phyloP scores from a whole-genome alignment of 2,329 filamentous ascomycete genomes.

The Chalaropsis ovoidea region DNA sequence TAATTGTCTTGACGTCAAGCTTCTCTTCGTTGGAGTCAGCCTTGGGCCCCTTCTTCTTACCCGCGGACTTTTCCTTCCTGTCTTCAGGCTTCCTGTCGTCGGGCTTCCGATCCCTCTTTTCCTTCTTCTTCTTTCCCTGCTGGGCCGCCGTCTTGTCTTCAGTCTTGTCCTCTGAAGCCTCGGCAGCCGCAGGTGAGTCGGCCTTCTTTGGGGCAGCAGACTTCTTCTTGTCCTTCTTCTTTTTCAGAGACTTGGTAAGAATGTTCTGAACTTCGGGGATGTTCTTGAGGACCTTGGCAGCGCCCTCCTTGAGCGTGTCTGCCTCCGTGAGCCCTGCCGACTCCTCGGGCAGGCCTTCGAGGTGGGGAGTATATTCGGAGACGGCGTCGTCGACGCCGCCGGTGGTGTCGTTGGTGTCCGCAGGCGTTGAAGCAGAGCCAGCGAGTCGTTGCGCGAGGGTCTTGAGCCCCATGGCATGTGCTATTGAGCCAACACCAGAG shows the following conservation, averaged over 20 bases:
- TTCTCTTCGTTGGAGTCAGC: background rate
- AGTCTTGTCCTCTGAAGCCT: background rate
- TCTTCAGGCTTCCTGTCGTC: background rate
- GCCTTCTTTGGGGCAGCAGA: constrained; percentile 1
- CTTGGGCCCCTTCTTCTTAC: constrained; percentile 9
- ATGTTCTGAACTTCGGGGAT: constrained; percentile 24
- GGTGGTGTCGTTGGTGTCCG: background rate
- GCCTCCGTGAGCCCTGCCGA: background rate
- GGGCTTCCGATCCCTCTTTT: constrained; percentile 1
- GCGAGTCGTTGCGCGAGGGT: constrained; percentile 10
- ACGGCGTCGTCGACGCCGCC: background rate
- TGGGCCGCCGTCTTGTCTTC: background rate
- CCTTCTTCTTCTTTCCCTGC: background rate
- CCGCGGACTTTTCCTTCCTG: constrained; percentile 1
- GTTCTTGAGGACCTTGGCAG: constrained; percentile 23
- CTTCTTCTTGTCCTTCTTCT: constrained; percentile 21
- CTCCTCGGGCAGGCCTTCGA: background rate
- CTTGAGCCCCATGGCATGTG: constrained; percentile 12
- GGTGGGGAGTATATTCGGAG: background rate
- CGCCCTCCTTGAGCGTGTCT: constrained; percentile 24
- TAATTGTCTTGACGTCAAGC: constrained; percentile 31
- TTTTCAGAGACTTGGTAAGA: constrained; percentile 23
- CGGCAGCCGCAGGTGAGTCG: background rate
- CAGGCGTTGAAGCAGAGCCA: background rate
- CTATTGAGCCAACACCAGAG: constrained; percentile 5